Conservation (phyloP, 2,329 filamentous ascomycete species). For the Cercospora sp. region DNA sequence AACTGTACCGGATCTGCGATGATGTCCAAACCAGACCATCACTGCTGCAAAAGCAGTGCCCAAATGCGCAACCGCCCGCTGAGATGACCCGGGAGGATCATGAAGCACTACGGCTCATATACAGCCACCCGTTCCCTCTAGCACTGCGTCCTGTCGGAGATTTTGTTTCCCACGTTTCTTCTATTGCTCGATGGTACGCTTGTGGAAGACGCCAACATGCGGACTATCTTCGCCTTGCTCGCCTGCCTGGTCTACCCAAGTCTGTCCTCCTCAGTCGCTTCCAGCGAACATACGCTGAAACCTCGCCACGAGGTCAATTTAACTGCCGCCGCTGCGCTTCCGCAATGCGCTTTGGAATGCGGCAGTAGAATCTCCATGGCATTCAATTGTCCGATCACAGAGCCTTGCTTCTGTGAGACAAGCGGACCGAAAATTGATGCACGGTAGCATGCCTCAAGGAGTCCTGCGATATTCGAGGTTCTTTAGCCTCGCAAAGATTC, state of each 20-base stretch:
- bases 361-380: constrained; percentile 1
- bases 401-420: constrained; percentile 8
- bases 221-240: not conserved
- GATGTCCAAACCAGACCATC: not conserved
- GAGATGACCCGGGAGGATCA: not conserved
- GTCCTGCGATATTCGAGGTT: not conserved
- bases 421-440: constrained; percentile 5
- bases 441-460: not conserved
- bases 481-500: constrained; percentile 5
- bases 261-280: not conserved
- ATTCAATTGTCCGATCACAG: constrained; percentile 1
- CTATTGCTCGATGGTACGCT: not conserved
- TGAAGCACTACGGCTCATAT: not conserved
- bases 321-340: not conserved
- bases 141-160: not conserved
- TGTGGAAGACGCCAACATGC: not conserved
- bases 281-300: not conserved
- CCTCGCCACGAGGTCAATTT: constrained; percentile 3
- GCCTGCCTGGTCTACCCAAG: not conserved
- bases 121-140: not conserved
- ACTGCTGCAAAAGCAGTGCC: not conserved
- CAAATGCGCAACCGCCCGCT: not conserved
- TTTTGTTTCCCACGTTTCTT: not conserved
- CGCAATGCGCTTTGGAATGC: not conserved
- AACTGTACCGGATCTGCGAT: not conserved